These are phyloP conservation scores for Vigna angularis DNA, from an alignment of 306 rosid species.

Conservation along the genomic window DNA sequence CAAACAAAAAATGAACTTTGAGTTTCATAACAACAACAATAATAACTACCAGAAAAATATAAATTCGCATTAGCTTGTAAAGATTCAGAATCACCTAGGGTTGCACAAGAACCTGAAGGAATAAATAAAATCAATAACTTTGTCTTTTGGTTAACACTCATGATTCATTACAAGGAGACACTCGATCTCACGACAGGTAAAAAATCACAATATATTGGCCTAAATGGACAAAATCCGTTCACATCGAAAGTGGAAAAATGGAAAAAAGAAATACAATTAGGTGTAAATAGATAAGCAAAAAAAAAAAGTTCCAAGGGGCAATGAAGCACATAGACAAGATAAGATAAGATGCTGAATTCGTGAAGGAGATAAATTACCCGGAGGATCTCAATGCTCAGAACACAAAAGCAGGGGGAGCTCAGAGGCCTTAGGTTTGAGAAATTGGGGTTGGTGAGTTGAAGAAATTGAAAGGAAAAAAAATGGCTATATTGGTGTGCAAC, in stretches of 20 bases:
- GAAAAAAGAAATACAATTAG: background rate
- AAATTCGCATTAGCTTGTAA: background rate
- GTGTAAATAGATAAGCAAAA: background rate
- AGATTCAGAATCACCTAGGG: background rate
- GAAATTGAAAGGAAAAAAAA: background rate
- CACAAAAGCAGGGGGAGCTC: conserved; percentile 1
- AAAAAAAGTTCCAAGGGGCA: background rate
- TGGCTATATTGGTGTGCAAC: background rate
- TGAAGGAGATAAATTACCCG: conserved; percentile 31
- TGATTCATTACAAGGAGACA: conserved; percentile 4
- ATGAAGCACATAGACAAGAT: background rate
- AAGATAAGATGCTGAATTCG: background rate
- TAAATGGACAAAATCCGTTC: background rate
- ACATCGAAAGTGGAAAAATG: conserved; percentile 1
- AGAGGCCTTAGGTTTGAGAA: background rate
- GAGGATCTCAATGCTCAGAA: conserved; percentile 17
- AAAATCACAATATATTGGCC: background rate
- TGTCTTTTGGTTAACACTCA: background rate
- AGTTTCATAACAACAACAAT: background rate
- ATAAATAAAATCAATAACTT: conserved; percentile 14
- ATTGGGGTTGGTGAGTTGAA: background rate
- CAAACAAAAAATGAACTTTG: background rate
- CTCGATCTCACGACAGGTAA: background rate
- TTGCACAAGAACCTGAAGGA: background rate
- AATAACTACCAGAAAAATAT: background rate